Evolutionary conservation across 164 flowering plant species (phyloP), one percentile per base, ranked within the genome.

Genomic region (Umbellularia californica): DNA sequence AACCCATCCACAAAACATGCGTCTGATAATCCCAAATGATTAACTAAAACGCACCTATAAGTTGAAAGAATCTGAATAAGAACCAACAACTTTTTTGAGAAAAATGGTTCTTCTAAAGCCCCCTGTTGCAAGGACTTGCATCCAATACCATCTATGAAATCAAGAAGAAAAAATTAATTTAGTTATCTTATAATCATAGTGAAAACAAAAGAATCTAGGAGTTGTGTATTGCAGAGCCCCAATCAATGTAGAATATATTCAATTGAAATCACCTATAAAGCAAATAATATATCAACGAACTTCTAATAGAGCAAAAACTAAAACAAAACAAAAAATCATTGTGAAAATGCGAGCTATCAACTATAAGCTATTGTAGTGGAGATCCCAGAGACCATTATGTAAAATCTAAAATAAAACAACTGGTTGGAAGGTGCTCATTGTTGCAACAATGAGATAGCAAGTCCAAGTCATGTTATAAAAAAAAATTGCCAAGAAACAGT

Each of bases 21-120:
- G 11, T 41, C 47, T 24, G 28, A 64, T 25, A 11, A 64, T 64
- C 11, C 22, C 19, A 22, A 9, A 75, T 1, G 71, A 20, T 23
- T 23, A 65, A 24, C 9, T 5, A 11, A 68, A 69, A 83, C 97
- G 69, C 69, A 95, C 98, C 97, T 86, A 81, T 82, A 84, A 77
- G 75, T 73, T 50, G 92, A 88, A 72, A 95, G 90, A 69, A 95
- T 86, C 70, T 81, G 79, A 79, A 93, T 83, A 47, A 95, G 94
- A 69, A 86, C 81, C 76, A 89, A 80, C 64, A 95, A 82, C 88
- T 95, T 95, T 67, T 73, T 75, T 5, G 99, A 95, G 83, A 93
- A 90, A 76, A 84, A 81, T 52, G 99, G 98, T 82, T 90, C 97
- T 82, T 86, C 84, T 68, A 93, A 84, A 77, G 79, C 84, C 75